Conservation (phyloP, 106 monocot species). For the Hemerocallis citrina region DNA sequence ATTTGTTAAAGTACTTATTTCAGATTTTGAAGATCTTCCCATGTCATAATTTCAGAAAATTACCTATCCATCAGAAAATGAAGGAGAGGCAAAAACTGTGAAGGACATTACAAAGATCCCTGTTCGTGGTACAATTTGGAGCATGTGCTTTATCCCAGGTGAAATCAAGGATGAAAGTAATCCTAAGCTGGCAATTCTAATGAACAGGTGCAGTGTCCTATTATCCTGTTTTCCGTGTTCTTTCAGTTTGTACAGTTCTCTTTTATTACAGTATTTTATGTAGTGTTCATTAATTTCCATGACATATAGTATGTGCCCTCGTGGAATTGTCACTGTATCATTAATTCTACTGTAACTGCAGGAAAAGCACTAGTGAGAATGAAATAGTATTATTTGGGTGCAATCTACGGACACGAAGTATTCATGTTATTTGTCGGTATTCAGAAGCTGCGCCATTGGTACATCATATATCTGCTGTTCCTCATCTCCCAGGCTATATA, state of each 20-base stretch:
- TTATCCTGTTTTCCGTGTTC: conserved; percentile 5
- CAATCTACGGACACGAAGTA: conserved; percentile 17
- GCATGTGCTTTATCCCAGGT: conserved; percentile 76
- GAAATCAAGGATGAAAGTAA: conserved; percentile 31
- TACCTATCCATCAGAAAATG: conserved; percentile 66
- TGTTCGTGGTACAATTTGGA: conserved; percentile 87
- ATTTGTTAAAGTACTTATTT: conserved; percentile 52
- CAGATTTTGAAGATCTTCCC: conserved; percentile 74
- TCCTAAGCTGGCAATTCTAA: conserved; percentile 59
- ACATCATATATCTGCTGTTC: conserved; percentile 53
- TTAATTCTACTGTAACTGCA: conserved; percentile 24
- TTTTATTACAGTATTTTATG: not conserved
- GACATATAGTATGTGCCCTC: not conserved
- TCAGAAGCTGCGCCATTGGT: conserved; percentile 58
- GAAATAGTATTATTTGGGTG: conserved; percentile 71
- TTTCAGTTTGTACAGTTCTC: not conserved
- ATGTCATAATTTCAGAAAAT: conserved; percentile 91
- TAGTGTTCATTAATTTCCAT: not conserved
- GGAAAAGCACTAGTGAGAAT: conserved; percentile 51
- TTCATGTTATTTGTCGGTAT: conserved; percentile 43
- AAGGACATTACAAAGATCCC: conserved; percentile 12
- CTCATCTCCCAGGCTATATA: conserved; percentile 79
- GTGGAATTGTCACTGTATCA: not conserved
- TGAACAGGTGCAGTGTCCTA: conserved; percentile 57
- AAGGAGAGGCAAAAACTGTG: conserved; percentile 18